phyloP scores from a whole-genome alignment of 345 rosid species.

The Eucalyptus shirleyi region DNA sequence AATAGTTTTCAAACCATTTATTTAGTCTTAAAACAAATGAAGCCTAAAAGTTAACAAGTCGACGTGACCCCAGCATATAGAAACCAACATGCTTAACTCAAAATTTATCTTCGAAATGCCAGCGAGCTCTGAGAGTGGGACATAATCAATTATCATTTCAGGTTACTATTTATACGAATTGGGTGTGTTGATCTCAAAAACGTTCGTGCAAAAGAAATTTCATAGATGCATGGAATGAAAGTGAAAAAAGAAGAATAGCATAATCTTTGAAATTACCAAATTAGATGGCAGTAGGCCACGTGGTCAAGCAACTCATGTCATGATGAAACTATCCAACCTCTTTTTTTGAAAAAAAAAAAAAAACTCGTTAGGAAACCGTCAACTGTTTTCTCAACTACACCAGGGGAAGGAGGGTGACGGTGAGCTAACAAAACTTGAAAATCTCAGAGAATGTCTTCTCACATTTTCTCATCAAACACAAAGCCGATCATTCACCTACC shows the following conservation, averaged over 20 bases:
- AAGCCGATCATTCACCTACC: background rate
- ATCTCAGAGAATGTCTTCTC: background rate
- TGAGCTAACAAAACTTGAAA: background rate
- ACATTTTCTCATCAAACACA: background rate
- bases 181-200: background rate
- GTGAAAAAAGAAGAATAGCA: background rate
- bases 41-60: background rate
- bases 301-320: background rate
- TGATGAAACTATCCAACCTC: background rate
- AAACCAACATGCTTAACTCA: background rate
- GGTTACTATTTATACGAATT: background rate
- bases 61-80: background rate
- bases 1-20: too few relatives aligned
- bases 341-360: rapidly evolving
- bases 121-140: background rate
- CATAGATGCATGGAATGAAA: background rate
- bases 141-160: background rate
- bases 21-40: background rate
- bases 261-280: background rate
- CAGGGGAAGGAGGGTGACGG: background rate
- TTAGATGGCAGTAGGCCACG: background rate
- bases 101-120: too few relatives aligned
- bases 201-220: background rate
- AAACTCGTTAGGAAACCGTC: background rate
- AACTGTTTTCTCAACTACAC: background rate